Percentiles rank a stretch among this genome's conserved stretches.
These are phyloP conservation scores for Vitis vinifera DNA, from an alignment of 164 flowering plant species.

Conservation along the genomic window ASM3070453v1 NC_081815.1:7174501-7175000, in stretches of 20 bases:
- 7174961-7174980: constrained; percentile 26
- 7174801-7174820: constrained; percentile 9
- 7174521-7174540: too few relatives aligned
- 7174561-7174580: too few relatives aligned
- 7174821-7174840: constrained; percentile 25
- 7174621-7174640: too few relatives aligned
- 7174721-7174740: too few relatives aligned
- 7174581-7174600: too few relatives aligned
- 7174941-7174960: constrained; percentile 29
- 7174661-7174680: constrained; percentile 5
- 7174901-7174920: constrained; percentile 9
- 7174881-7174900: constrained; percentile 21
- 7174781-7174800: constrained; percentile 14
- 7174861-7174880: constrained; percentile 20
- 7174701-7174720: background rate
- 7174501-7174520: too few relatives aligned
- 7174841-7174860: constrained; percentile 25
- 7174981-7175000: constrained; percentile 17
- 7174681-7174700: constrained; percentile 9
- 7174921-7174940: constrained; percentile 20
- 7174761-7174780: constrained; percentile 13
- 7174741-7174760: background rate
- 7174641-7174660: too few relatives aligned
- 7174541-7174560: too few relatives aligned
- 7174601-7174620: too few relatives aligned